These are phyloP conservation scores for Melampsora americana DNA, from an alignment of 1,284 basidiomycete species.

Conservation along the genomic window DNA sequence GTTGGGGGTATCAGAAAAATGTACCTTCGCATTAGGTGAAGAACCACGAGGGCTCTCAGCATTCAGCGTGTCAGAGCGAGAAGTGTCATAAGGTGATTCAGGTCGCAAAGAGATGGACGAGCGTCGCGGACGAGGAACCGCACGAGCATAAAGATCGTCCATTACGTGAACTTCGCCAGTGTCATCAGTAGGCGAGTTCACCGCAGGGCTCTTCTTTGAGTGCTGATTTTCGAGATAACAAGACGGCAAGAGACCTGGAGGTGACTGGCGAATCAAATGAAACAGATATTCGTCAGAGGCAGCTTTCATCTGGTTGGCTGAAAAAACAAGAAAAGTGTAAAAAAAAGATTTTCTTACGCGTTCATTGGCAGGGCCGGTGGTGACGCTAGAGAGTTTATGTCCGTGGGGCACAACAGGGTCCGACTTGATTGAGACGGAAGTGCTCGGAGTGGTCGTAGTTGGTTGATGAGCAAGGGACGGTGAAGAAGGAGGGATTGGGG, in stretches of 20 bases:
- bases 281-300: neutral
- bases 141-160: neutral
- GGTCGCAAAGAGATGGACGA: neutral
- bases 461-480: neutral
- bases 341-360: neutral
- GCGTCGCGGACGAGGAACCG: neutral
- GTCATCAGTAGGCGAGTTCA: neutral
- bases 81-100: constrained; percentile 1
- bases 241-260: neutral
- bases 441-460: neutral
- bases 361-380: neutral
- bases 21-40: neutral
- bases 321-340: neutral
- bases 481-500: neutral
- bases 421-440: neutral
- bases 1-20: neutral
- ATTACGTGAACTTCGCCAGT: neutral
- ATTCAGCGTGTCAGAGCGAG: neutral
- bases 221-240: neutral
- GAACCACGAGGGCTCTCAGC: neutral
- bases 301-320: neutral
- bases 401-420: neutral
- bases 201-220: neutral
- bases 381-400: neutral
- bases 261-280: neutral